phyloP scores from a whole-genome alignment of 495 filamentous ascomycete species.

The Neurospora sp. region DNA sequence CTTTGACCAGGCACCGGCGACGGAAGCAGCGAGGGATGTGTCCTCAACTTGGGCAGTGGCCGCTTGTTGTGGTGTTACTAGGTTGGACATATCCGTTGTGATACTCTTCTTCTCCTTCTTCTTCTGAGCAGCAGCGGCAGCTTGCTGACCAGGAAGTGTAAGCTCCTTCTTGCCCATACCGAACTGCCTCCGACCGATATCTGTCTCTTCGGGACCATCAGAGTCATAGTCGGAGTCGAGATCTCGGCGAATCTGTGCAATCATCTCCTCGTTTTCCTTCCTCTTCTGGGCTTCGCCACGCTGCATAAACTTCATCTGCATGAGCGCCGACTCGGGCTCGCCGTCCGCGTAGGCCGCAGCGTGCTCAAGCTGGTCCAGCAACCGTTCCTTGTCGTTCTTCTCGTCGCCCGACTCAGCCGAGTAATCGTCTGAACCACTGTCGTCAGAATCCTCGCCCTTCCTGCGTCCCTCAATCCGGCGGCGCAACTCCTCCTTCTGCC shows the following conservation, averaged over 20 bases:
- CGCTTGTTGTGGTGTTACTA: neutral
- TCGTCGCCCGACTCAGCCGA: conserved; percentile 43
- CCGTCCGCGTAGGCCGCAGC: conserved; percentile 26
- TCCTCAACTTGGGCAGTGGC: neutral
- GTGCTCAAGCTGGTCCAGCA: conserved; percentile 50
- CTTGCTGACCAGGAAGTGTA: neutral
- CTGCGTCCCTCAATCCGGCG: conserved; percentile 74
- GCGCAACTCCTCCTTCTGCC: conserved; percentile 74
- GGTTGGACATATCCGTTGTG: neutral
- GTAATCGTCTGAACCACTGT: conserved; percentile 38
- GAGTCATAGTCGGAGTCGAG: conserved; percentile 44
- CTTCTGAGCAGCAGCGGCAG: conserved; percentile 5
- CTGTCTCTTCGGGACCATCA: conserved; percentile 49
- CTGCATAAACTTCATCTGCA: conserved; percentile 85
- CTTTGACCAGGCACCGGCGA: conserved; percentile 2
- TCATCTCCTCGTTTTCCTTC: conserved; percentile 67
- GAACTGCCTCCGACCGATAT: conserved; percentile 55
- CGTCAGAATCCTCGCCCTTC: conserved; percentile 42
- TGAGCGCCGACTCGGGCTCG: conserved; percentile 39
- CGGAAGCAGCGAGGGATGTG: neutral
- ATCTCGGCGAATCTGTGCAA: conserved; percentile 66
- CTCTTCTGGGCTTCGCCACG: conserved; percentile 70
- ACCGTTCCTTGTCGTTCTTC: conserved; percentile 39
- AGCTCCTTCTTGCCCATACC: conserved; percentile 36
- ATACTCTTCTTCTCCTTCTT: conserved; percentile 1